Percentiles rank a stretch among this genome's conserved stretches.
These are phyloP conservation scores for Trichoderma citrinoviride DNA, from an alignment of 2,329 filamentous ascomycete species.

Conservation along the genomic window DNA sequence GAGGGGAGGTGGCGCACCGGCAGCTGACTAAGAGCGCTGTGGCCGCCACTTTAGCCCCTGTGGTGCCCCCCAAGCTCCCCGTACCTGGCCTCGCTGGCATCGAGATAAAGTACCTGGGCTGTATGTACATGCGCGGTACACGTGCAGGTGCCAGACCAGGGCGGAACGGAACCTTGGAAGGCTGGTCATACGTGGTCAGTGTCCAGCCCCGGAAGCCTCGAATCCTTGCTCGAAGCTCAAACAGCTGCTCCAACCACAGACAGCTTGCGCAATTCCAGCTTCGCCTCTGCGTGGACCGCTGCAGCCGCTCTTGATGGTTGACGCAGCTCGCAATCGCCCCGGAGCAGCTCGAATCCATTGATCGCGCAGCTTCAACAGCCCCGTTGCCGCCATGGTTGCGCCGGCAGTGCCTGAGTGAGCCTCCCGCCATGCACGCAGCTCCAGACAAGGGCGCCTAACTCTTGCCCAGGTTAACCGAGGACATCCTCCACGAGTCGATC, in stretches of 20 bases:
- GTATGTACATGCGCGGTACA: neutral
- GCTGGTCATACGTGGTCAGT: constrained; percentile 20
- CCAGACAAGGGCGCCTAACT: constrained; percentile 26
- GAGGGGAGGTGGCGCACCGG: neutral
- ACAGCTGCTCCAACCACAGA: constrained; percentile 14
- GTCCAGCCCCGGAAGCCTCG: neutral
- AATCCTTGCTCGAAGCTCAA: constrained; percentile 18
- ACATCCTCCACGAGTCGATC: constrained; percentile 85
- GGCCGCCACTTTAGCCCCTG: neutral
- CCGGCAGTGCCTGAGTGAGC: constrained; percentile 74
- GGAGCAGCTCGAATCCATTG: constrained; percentile 5
- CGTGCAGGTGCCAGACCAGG: constrained; percentile 7
- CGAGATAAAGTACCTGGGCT: neutral
- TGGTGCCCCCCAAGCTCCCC: no score
- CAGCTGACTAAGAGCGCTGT: constrained; percentile 5
- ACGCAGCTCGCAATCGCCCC: neutral
- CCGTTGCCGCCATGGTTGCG: constrained; percentile 57
- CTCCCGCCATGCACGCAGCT: constrained; percentile 8
- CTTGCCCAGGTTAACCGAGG: constrained; percentile 76
- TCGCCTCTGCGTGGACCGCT: neutral
- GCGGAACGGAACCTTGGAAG: neutral
- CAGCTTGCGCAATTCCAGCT: constrained; percentile 5
- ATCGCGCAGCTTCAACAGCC: constrained; percentile 26
- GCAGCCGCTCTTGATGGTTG: neutral
- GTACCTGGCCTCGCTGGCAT: no score